These are phyloP conservation scores for Ambrosia trifida DNA, from an alignment of 129 eudicot genomes.

Conservation along the genomic window DNA sequence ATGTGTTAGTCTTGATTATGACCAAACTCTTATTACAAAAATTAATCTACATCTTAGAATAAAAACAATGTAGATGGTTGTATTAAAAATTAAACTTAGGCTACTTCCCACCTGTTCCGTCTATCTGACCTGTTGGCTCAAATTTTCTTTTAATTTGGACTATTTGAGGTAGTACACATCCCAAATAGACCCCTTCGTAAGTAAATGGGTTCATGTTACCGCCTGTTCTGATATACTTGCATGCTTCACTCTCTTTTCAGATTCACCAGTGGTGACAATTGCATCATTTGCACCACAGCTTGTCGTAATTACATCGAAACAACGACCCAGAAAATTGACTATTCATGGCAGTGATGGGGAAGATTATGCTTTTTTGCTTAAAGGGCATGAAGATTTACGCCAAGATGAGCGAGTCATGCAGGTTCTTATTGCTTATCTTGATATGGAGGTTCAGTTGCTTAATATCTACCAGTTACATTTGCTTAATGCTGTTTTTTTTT, in stretches of 20 bases:
- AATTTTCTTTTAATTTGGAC: not conserved
- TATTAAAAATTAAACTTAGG: not conserved
- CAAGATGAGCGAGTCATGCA: conserved; percentile 98
- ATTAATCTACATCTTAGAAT: not conserved
- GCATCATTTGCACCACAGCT: conserved; percentile 78
- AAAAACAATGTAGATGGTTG: not conserved
- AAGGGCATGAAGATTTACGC: conserved; percentile 95
- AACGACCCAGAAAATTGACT: conserved; percentile 87
- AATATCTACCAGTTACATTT: not conserved
- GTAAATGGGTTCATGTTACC: not conserved
- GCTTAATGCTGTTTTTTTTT: not conserved
- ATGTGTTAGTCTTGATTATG: not conserved
- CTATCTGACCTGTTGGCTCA: not conserved
- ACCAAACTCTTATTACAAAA: not conserved
- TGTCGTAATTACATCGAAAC: conserved; percentile 88
- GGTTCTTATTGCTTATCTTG: conserved; percentile 47
- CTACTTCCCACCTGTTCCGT: not conserved
- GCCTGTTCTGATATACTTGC: not conserved
- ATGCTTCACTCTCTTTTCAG: conserved; percentile 35
- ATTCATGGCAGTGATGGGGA: conserved; percentile 95
- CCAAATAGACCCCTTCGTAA: not conserved
- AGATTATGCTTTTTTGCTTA: conserved; percentile 85
- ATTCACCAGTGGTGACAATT: conserved; percentile 85
- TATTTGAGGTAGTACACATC: not conserved
- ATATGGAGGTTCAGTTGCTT: conserved; percentile 65